Evolutionary conservation across 805 yeast genomes (phyloP).

Genomic region (Ogataea kodamae): DNA sequence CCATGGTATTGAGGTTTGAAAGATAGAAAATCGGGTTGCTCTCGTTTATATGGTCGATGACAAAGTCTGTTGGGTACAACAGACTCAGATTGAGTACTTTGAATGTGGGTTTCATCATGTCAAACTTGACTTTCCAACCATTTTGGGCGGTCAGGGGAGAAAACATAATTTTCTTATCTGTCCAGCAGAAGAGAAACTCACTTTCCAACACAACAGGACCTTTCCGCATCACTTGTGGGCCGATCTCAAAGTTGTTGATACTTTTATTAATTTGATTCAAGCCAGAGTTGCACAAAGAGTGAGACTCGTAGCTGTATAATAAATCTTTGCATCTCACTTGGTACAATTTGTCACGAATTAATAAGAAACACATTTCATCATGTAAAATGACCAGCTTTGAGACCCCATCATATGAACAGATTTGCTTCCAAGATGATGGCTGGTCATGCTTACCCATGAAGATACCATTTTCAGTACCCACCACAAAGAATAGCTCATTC

Average conservation of each 20-base stretch:
- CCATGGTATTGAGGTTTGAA: slow-evolving; percentile 27
- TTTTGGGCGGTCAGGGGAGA: slow-evolving; percentile 27
- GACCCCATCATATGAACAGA: slow-evolving; percentile 50
- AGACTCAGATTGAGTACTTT: slow-evolving; percentile 24
- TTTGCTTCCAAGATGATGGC: slow-evolving; percentile 52
- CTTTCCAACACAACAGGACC: slow-evolving; percentile 55
- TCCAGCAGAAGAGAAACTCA: slow-evolving; percentile 49
- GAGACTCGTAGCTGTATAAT: slow-evolving; percentile 49
- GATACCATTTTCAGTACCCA: slow-evolving; percentile 66
- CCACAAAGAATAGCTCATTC: slow-evolving; percentile 43
- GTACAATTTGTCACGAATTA: slow-evolving; percentile 56
- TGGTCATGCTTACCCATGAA: slow-evolving; percentile 45
- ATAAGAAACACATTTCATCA: slow-evolving; percentile 51
- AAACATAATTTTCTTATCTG: slow-evolving; percentile 44
- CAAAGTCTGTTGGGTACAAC: slow-evolving; percentile 29
- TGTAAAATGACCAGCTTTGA: slow-evolving; percentile 59
- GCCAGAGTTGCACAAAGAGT: slow-evolving; percentile 39
- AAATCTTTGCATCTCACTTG: slow-evolving; percentile 64
- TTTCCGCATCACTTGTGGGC: slow-evolving; percentile 61
- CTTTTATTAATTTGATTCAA: slow-evolving; percentile 33
- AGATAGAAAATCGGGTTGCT: slow-evolving; percentile 28
- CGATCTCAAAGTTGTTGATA: slow-evolving; percentile 62
- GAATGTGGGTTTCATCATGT: slow-evolving; percentile 28
- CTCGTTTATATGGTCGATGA: slow-evolving; percentile 27
- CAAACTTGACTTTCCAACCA: slow-evolving; percentile 23